Conservation (phyloP, 2,329 filamentous ascomycete species). For the Oidium heveae region DNA sequence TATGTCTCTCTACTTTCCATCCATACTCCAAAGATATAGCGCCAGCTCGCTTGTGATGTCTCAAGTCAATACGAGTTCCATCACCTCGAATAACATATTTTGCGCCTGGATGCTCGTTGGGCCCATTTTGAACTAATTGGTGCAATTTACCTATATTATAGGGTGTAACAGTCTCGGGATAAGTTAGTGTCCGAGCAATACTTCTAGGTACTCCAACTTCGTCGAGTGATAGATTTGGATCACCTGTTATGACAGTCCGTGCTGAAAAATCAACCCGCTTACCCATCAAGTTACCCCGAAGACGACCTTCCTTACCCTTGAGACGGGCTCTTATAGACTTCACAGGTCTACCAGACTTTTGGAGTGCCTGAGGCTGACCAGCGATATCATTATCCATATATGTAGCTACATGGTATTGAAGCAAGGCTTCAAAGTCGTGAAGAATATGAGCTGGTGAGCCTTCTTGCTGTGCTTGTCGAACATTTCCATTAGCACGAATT, state of each 20-base stretch:
- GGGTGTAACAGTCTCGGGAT: conserved; percentile 88
- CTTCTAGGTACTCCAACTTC: conserved; percentile 91
- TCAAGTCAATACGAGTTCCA: conserved; percentile 80
- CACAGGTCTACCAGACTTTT: conserved; percentile 89
- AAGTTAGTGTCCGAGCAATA: conserved; percentile 80
- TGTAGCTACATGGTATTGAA: conserved; percentile 95
- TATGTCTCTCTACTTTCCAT: conserved; percentile 95
- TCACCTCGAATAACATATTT: conserved; percentile 90
- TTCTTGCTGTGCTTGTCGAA: conserved; percentile 71
- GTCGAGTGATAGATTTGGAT: conserved; percentile 85
- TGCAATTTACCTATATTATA: conserved; percentile 94
- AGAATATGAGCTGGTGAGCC: conserved; percentile 81
- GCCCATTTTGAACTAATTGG: conserved; percentile 72
- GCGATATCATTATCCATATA: conserved; percentile 99
- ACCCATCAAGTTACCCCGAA: conserved; percentile 97
- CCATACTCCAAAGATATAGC: conserved; percentile 79
- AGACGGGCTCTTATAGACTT: conserved; percentile 91
- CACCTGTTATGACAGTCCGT: conserved; percentile 97
- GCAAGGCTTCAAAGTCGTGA: conserved; percentile 66
- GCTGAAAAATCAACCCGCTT: conserved; percentile 99
- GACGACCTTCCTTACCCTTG: conserved; percentile 96
- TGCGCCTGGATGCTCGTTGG: conserved; percentile 83
- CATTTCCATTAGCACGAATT: conserved; percentile 88
- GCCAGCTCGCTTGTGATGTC: conserved; percentile 65
- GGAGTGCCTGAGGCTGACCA: conserved; percentile 74